phyloP scores from a whole-genome alignment of 2,329 filamentous ascomycete genomes.

The Ilyonectria robusta region DNA sequence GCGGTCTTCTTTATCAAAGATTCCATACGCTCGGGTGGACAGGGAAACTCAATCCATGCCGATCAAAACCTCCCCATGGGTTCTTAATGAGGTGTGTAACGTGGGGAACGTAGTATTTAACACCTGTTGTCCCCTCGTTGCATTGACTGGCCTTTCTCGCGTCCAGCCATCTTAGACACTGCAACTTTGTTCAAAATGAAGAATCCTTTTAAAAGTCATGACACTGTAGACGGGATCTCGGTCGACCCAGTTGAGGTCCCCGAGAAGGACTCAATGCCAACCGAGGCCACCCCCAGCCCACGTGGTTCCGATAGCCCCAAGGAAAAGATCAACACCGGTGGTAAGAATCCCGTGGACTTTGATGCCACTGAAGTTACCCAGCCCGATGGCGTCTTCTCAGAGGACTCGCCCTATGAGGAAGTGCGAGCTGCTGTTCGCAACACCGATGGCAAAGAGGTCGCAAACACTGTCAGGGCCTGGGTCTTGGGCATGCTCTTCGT shows the following conservation, averaged over 20 bases:
- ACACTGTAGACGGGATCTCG: not conserved
- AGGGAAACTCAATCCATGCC: not conserved
- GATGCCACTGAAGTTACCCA: constrained; percentile 25
- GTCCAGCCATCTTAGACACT: not conserved
- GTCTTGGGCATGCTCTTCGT: constrained; percentile 61
- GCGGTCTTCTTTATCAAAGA: constrained; percentile 3
- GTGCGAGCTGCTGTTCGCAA: constrained; percentile 55
- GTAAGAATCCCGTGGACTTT: constrained; percentile 9
- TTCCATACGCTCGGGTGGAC: not conserved
- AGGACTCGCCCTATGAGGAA: constrained; percentile 35
- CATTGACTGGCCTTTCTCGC: not conserved
- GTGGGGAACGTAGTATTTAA: constrained; percentile 14
- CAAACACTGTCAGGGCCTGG: constrained; percentile 60
- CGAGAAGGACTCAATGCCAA: not conserved
- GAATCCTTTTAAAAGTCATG: constrained; percentile 19
- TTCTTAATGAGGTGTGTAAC: not conserved
- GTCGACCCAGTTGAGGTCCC: constrained; percentile 8
- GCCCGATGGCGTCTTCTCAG: constrained; percentile 9
- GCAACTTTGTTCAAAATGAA: constrained; percentile 18
- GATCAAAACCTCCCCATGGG: not conserved
- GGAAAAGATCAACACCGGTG: not conserved
- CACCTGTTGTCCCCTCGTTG: not conserved
- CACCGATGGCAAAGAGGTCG: constrained; percentile 54
- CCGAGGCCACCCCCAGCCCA: not conserved
- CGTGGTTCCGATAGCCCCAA: not conserved